Evolutionary conservation across 306 rosid genomes (phyloP), one percentile per base, ranked within the genome.

Genomic region (Dryas alaskensis): DNA sequence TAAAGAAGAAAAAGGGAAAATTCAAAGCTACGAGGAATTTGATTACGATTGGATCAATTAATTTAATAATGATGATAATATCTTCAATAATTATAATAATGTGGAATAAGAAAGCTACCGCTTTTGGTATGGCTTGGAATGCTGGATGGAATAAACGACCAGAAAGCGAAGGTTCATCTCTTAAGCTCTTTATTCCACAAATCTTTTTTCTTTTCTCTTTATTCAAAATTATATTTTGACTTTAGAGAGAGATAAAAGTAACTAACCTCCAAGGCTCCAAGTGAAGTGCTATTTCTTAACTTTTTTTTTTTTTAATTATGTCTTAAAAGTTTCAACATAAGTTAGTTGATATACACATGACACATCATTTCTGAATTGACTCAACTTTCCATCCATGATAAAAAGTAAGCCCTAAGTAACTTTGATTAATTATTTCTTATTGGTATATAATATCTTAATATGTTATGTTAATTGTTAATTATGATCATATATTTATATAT

Each of bases 21-120:
- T 22, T 44, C 65, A 70, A 70, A 70, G 75, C 52, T 57, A 22
- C 65, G 44, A 55, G 57, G 65, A 72, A 54, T 47, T 8, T 58
- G 66, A 58, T 46, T 72, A 25, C 27, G 66, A 22, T 14, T 57
- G 45, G 65, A 44, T 57, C 75, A 31, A 19, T 14, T 40, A 16
- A 14, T 60, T 57, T 7, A 71, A 71, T 71, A 71, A 71, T 71
- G 75, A 48, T 46, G 6, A 5, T 58, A 59, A 59, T 59, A 72
- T 72, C 67, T 27, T 46, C 46, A 43, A 65, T 65, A 10, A 44
- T 44, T 65, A n/a, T 27, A 47, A 72, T 22, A 22, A 25, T 9
- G 58, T 60, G 67, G 67, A 70, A 70, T 54, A 70, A 43, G 13
- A 70, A 25, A 70, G 65, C 54, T 13, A 10, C 25, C 39, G 54